phyloP scores from a whole-genome alignment of 495 filamentous ascomycete genomes.

The Penicillium verhagenii region DNA sequence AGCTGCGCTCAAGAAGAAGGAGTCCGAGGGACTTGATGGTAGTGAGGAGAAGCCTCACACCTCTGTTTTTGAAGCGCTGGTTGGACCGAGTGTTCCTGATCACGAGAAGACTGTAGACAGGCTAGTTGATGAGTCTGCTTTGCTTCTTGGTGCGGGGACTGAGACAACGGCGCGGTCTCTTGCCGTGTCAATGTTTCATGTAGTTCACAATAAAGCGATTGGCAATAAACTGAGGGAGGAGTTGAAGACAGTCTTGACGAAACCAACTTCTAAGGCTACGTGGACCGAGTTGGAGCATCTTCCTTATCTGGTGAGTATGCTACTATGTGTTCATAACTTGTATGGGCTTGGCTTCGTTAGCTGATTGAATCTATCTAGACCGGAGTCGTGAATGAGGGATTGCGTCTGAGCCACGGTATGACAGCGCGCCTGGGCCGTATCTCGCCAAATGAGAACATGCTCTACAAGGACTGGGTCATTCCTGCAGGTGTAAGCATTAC shows the following conservation, averaged over 20 bases:
- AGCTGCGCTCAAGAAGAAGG: conserved; percentile 21
- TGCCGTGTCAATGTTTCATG: conserved; percentile 27
- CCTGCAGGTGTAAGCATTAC: conserved; percentile 7
- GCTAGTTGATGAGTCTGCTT: conserved; percentile 29
- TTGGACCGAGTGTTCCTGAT: conserved; percentile 11
- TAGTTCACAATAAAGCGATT: conserved; percentile 23
- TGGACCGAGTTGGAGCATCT: conserved; percentile 39
- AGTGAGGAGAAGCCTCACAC: conserved; percentile 20
- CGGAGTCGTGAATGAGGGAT: conserved; percentile 7
- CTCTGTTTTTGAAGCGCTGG: conserved; percentile 18
- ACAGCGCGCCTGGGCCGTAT: conserved; percentile 2
- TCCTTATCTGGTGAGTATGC: conserved; percentile 40
- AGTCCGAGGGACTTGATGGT: conserved; percentile 18
- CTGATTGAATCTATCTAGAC: conserved; percentile 13
- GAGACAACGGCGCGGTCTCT: conserved; percentile 34
- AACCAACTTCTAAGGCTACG: not conserved
- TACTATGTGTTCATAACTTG: too few species aligned
- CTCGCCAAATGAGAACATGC: conserved; percentile 4
- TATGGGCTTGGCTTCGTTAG: not conserved
- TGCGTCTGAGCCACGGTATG: conserved; percentile 6
- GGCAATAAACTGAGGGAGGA: conserved; percentile 21
- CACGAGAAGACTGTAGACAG: conserved; percentile 25
- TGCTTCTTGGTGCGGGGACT: conserved; percentile 33
- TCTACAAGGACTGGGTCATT: conserved; percentile 7
- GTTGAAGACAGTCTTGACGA: conserved; percentile 26